Percentiles rank a stretch among this genome's conserved stretches.
phyloP scores from a whole-genome alignment of 163 green algal species.

The Scenedesmus sp. region DNA sequence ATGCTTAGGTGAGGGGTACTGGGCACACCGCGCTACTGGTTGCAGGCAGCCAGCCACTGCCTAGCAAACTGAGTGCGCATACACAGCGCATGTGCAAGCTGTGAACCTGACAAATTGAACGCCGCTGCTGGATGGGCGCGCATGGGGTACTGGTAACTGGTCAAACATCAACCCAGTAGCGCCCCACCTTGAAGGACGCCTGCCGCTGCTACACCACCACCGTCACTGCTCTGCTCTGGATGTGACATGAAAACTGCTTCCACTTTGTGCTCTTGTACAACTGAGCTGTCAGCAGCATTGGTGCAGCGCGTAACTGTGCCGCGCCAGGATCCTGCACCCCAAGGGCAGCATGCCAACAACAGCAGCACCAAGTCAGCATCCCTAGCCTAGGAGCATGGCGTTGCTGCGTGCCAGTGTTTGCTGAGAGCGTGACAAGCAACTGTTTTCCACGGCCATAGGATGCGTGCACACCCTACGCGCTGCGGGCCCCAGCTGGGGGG shows the following conservation, averaged over 20 bases:
- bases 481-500: neutral
- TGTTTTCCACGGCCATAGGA: neutral
- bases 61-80: no score
- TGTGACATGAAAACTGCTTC: neutral
- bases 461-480: neutral
- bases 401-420: neutral
- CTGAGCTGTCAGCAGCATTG: conserved; percentile 1
- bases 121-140: neutral
- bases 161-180: neutral
- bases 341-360: neutral
- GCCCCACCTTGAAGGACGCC: neutral
- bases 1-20: neutral
- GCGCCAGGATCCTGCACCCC: neutral
- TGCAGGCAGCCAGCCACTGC: neutral
- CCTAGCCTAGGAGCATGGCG: neutral
- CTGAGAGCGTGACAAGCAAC: neutral
- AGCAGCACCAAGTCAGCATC: neutral
- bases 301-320: neutral
- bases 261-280: neutral
- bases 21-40: neutral
- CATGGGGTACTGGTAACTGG: neutral
- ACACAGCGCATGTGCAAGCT: neutral
- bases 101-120: neutral
- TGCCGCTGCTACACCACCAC: neutral
- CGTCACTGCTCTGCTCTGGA: neutral